Evolutionary conservation across 1,284 basidiomycete genomes (phyloP).

Genomic region (Melampsora abietis-canadensis): DNA sequence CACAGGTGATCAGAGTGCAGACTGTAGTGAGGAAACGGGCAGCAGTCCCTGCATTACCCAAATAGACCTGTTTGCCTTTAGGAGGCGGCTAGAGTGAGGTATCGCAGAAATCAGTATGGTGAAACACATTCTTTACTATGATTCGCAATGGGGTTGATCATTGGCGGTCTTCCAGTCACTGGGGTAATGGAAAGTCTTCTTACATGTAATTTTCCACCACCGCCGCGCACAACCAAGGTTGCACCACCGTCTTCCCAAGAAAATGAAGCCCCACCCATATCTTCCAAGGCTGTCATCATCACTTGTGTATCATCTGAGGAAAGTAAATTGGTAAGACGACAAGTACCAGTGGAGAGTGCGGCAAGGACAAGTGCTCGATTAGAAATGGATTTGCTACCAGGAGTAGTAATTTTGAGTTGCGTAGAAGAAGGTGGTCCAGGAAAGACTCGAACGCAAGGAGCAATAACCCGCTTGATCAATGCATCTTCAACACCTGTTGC

Average conservation of each 20-base stretch:
- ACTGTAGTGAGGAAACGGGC: constrained; percentile 96
- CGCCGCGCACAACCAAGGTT: constrained; percentile 86
- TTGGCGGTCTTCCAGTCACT: not conserved
- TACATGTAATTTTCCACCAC: constrained; percentile 68
- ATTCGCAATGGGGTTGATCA: not conserved
- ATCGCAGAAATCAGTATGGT: not conserved
- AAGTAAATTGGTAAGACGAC: constrained; percentile 80
- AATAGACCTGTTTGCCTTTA: constrained; percentile 81
- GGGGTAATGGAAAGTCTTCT: not conserved
- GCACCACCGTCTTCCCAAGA: constrained; percentile 90
- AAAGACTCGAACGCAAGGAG: constrained; percentile 71
- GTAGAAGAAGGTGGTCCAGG: constrained; percentile 61
- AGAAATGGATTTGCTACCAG: constrained; percentile 94
- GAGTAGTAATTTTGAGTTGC: constrained; percentile 80
- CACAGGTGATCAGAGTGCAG: constrained; percentile 71
- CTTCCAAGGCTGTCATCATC: constrained; percentile 90
- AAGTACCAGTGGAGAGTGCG: constrained; percentile 82
- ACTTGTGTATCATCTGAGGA: constrained; percentile 98
- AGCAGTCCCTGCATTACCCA: constrained; percentile 96
- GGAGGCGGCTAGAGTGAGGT: constrained; percentile 60
- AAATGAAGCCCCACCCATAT: constrained; percentile 85
- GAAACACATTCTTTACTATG: not conserved
- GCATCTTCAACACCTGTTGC: constrained; percentile 79
- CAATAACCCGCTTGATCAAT: constrained; percentile 73
- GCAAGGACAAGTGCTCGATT: constrained; percentile 93